A percentile compares a stretch with the other conserved stretches of the same genome.
These are phyloP conservation scores for Chalciporus sp. DNA, from an alignment of 1,284 basidiomycete genomes.

Conservation along the genomic window DNA sequence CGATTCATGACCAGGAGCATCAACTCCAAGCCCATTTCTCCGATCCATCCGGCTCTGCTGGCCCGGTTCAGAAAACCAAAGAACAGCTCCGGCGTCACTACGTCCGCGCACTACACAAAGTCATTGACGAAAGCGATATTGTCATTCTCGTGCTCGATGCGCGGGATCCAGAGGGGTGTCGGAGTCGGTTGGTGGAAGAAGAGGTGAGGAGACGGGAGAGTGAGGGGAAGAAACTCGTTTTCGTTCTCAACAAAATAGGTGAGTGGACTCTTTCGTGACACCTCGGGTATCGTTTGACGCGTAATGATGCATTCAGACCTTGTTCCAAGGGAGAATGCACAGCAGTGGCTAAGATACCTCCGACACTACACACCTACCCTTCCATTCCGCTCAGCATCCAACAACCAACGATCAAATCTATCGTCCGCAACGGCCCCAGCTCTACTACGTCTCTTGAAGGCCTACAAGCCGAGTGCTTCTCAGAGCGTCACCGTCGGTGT, in stretches of 20 bases:
- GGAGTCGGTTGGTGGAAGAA: slow-evolving; percentile 87
- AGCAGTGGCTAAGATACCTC: slow-evolving; percentile 89
- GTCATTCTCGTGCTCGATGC: slow-evolving; percentile 89
- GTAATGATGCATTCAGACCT: slow-evolving; percentile 61
- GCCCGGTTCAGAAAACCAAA: slow-evolving; percentile 53
- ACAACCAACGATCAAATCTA: slow-evolving; percentile 79
- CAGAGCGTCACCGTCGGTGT: slow-evolving; percentile 88
- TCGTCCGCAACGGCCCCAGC: slow-evolving; percentile 78
- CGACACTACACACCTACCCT: slow-evolving; percentile 92
- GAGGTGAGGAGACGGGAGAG: slow-evolving; percentile 83
- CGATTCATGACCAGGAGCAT: slow-evolving; percentile 21
- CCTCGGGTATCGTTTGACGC: neutral
- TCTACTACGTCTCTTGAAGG: slow-evolving; percentile 88
- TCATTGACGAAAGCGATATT: slow-evolving; percentile 93
- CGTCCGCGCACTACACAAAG: slow-evolving; percentile 82
- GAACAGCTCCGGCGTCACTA: slow-evolving; percentile 71
- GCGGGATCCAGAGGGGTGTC: slow-evolving; percentile 88
- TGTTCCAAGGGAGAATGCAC: slow-evolving; percentile 86
- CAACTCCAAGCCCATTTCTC: slow-evolving; percentile 29
- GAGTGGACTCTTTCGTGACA: slow-evolving; percentile 23
- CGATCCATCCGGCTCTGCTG: slow-evolving; percentile 30
- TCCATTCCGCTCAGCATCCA: slow-evolving; percentile 89
- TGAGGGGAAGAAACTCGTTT: slow-evolving; percentile 87
- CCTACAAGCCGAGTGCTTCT: slow-evolving; percentile 76
- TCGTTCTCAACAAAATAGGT: slow-evolving; percentile 95